Percentiles rank a stretch among this genome's conserved stretches.
These are phyloP conservation scores for Acorus calamus DNA, from an alignment of 106 monocot genomes.

Conservation along the genomic window DNA sequence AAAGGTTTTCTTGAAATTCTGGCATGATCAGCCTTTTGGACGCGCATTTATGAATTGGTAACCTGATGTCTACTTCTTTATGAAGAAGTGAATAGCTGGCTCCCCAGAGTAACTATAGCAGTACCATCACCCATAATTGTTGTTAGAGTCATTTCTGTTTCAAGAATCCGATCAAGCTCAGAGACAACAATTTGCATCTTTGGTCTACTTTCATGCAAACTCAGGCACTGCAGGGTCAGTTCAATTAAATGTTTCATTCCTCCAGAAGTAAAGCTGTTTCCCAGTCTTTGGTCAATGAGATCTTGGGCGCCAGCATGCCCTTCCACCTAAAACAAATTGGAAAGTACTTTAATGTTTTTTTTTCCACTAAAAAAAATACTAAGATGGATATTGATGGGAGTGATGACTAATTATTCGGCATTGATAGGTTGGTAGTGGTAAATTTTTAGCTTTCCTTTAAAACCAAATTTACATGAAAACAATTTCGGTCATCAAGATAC, in stretches of 20 bases:
- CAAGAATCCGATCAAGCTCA: slow-evolving; percentile 56
- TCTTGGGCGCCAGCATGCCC: slow-evolving; percentile 14
- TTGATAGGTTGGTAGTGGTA: too few species aligned
- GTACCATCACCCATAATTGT: slow-evolving; percentile 64
- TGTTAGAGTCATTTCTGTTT: slow-evolving; percentile 57
- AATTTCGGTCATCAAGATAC: too few species aligned
- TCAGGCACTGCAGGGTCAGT: slow-evolving; percentile 35
- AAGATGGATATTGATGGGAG: too few species aligned
- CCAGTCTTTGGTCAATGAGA: slow-evolving; percentile 42
- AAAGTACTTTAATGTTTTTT: too few species aligned
- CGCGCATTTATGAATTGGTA: too few species aligned
- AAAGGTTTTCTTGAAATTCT: too few species aligned
- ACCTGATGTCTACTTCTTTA: not conserved
- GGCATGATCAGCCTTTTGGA: too few species aligned
- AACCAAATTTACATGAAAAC: too few species aligned
- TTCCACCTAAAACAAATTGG: slow-evolving; percentile 17
- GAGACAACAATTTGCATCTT: slow-evolving; percentile 29
- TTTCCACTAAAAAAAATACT: too few species aligned
- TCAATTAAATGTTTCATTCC: slow-evolving; percentile 40
- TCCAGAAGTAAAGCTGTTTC: slow-evolving; percentile 43
- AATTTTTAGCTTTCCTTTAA: too few species aligned
- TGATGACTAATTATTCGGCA: too few species aligned
- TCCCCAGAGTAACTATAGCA: slow-evolving; percentile 52
- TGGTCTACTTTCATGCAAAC: slow-evolving; percentile 18
- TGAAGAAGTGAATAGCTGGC: slow-evolving; percentile 44